Base-by-base conservation (phyloP, 768 basidiomycete genomes). In the Dentipellis sp. region DNA sequence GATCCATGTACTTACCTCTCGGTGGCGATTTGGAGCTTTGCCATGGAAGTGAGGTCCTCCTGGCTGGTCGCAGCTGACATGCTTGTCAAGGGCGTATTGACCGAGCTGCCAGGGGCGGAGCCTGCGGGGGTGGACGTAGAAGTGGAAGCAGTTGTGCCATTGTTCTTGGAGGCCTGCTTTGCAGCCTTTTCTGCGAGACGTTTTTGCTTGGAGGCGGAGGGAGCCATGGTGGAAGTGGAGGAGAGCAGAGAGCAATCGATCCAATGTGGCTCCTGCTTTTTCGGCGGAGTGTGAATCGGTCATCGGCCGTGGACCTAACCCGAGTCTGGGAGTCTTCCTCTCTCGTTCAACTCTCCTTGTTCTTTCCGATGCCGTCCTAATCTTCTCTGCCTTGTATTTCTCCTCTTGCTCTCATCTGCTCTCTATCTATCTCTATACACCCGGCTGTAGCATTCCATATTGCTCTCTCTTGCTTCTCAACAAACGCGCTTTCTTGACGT, bases 161-260 rank as follows among this genome's bases (percentile, higher is more conserved):
- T 68, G 10, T 60, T 69, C 64, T 76, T 86, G 10, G 86, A 78
- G 55, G 82, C 78, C 69, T 86, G 81, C 69, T 89, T 90, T 58
- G 88, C 89, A 17, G 86, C 93, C 72, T 97, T 97, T 71, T 95
- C 94, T 59, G 91, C 94, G 56, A 97, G 81, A 50, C 95, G 84
- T 71, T 97, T 97, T 71, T 93, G 91, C 68, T 91, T 91, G 49
- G 89, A 88, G 22, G 86, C 78, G 53, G 89, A 91, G 48, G 88
- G 88, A 0, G 89, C 65, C 86, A 87, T 88, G 48, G 62, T 55
- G 45, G 40, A n/a, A 16, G 54, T 34, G 37, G 38, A 56, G 55
- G 17, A 47, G 50, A 17, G 16, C 17, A 34, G 2, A 29, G 29
- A 50, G 17, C 46, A 36, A 62, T 62, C 54, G 59, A 55, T 57